These are phyloP conservation scores for Scortechinia acanthostroma DNA, from an alignment of 2,329 filamentous ascomycete species.

Conservation along the genomic window DNA sequence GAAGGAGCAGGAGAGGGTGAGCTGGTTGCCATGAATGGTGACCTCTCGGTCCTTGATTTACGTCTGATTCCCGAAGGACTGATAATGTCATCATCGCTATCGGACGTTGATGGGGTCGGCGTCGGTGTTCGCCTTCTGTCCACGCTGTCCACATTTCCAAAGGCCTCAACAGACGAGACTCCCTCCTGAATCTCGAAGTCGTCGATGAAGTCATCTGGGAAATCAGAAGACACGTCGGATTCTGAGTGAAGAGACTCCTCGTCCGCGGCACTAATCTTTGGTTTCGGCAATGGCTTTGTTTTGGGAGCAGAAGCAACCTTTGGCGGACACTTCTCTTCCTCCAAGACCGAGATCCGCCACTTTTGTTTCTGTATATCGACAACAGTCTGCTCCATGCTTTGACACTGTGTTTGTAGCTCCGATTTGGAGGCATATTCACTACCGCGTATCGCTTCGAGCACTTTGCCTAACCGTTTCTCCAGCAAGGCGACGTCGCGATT, in stretches of 20 bases:
- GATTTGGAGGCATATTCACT: not conserved
- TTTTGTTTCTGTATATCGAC: not conserved
- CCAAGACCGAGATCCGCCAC: not conserved
- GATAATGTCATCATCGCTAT: not conserved
- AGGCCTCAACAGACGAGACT: too few relatives aligned
- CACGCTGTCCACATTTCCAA: not conserved
- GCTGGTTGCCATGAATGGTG: not conserved
- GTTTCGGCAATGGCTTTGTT: not conserved
- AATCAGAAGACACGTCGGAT: not conserved
- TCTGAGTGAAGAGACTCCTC: not conserved
- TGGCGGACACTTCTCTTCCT: not conserved
- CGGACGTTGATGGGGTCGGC: not conserved
- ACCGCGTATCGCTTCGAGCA: not conserved
- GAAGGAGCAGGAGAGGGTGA: not conserved
- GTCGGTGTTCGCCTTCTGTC: not conserved
- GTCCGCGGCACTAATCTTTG: not conserved
- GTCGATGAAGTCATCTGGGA: not conserved
- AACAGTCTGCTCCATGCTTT: not conserved
- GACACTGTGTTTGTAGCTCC: not conserved
- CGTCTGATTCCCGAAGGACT: not conserved
- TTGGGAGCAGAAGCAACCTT: not conserved
- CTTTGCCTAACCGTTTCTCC: not conserved
- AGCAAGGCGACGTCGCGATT: not conserved
- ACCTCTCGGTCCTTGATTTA: not conserved
- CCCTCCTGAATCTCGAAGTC: not conserved